phyloP scores from a whole-genome alignment of 2,329 filamentous ascomycete species.

The Sclerotinia nivalis region DNA sequence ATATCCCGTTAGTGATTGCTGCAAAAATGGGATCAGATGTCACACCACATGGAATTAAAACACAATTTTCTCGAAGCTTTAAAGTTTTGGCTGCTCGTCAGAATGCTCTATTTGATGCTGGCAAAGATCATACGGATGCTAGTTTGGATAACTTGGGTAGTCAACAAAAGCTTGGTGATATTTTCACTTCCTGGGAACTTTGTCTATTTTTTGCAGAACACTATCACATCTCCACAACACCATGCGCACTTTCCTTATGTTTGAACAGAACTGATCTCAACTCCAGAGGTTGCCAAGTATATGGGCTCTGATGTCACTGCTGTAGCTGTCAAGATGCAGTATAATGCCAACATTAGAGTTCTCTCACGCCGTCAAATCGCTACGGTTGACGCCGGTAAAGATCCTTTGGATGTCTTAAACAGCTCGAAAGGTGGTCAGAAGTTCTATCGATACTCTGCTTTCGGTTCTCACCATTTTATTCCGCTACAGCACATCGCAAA shows the following conservation, averaged over 20 bases:
- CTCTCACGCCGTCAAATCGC: constrained; percentile 52
- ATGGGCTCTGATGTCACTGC: constrained; percentile 35
- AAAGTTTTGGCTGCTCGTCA: constrained; percentile 55
- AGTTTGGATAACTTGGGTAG: background rate
- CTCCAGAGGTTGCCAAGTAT: constrained; percentile 27
- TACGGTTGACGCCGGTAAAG: constrained; percentile 48
- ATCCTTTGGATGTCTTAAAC: constrained; percentile 39
- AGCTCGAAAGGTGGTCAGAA: background rate
- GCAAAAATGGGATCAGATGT: constrained; percentile 48
- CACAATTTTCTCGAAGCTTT: constrained; percentile 56
- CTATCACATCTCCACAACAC: background rate
- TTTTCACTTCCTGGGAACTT: background rate
- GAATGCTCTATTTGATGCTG: constrained; percentile 46
- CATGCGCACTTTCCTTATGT: background rate
- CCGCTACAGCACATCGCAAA: background rate
- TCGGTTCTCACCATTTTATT: background rate
- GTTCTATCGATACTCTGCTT: constrained; percentile 9
- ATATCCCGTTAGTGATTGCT: background rate
- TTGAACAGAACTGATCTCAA: background rate
- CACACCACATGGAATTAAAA: constrained; percentile 58
- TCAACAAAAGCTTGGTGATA: background rate
- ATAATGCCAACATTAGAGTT: constrained; percentile 47
- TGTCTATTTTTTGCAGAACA: background rate
- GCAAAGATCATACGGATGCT: constrained; percentile 46
- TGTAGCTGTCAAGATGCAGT: constrained; percentile 31